Evolutionary conservation across 352 stramenopile species (phyloP).

Genomic region (Phytophthora palmivora): DNA sequence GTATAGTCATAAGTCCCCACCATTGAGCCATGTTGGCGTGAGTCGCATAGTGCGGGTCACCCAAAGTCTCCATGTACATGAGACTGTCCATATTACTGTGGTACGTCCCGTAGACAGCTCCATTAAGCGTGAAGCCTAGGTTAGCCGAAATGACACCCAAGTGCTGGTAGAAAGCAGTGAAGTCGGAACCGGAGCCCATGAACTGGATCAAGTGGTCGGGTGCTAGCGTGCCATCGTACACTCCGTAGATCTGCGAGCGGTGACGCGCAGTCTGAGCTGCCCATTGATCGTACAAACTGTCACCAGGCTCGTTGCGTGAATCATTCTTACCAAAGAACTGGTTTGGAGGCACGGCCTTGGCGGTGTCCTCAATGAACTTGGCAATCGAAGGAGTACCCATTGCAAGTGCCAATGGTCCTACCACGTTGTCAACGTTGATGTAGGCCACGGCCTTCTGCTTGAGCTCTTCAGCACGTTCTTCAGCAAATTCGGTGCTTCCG

Average conservation of each 20-base stretch:
- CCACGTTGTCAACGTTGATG: slow-evolving; percentile 83
- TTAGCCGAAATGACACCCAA: slow-evolving; percentile 83
- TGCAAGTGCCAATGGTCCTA: slow-evolving; percentile 50
- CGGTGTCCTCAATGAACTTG: slow-evolving; percentile 55
- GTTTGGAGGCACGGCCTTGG: slow-evolving; percentile 51
- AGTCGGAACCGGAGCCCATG: slow-evolving; percentile 70
- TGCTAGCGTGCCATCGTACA: slow-evolving; percentile 42
- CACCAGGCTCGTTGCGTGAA: slow-evolving; percentile 14
- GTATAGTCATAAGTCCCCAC: slow-evolving; percentile 64
- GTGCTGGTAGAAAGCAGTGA: slow-evolving; percentile 85
- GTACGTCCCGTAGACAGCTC: slow-evolving; percentile 69
- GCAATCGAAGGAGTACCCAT: slow-evolving; percentile 62
- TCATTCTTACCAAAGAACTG: slow-evolving; percentile 30
- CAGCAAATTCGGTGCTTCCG: slow-evolving; percentile 76
- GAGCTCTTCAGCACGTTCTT: slow-evolving; percentile 50
- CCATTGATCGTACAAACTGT: slow-evolving; percentile 49
- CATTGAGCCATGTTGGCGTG: slow-evolving; percentile 56
- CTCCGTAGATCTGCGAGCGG: slow-evolving; percentile 43
- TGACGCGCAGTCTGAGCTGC: slow-evolving; percentile 33
- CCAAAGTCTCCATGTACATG: slow-evolving; percentile 66
- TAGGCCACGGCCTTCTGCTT: slow-evolving; percentile 66
- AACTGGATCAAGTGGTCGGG: slow-evolving; percentile 58
- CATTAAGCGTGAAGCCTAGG: slow-evolving; percentile 52
- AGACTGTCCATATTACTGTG: slow-evolving; percentile 89
- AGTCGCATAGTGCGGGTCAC: slow-evolving; percentile 60